Base-by-base conservation (phyloP, 2,329 filamentous ascomycete genomes). In the Lachnellula cervina region DNA sequence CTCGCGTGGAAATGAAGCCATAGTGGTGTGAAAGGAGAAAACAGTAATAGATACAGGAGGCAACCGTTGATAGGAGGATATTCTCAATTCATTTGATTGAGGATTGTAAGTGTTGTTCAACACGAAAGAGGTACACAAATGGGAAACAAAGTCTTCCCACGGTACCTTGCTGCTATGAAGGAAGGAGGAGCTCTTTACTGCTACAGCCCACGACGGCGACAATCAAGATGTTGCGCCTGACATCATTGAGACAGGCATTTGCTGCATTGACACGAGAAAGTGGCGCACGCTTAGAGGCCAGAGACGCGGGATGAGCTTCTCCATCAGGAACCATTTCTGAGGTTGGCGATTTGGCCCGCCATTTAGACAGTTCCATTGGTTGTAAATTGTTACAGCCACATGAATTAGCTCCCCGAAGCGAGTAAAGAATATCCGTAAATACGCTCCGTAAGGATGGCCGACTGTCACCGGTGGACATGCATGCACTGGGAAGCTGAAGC, bases 1-100 rank as follows among this genome's bases (percentile, higher is more conserved):
- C 35, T 57, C 55, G 32, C 55, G 58, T 40, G 44, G 34, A 35
- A 56, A 54, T 13, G 54, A 50, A 28, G 46, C 37, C 55, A 53
- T 53, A 7, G 44, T 49, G 34, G 3, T 17, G 25, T n/a, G 7
- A 2, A 19, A 34, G 32, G 16, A 46, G 16, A 44, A 42, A 21
- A 7, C 5, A 46, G 37, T 13, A 3, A 51, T 49, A 47, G 34
- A 13, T 25, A 32, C 11, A 17, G 4, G 13, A 4, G 2, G 5
- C 17, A 32, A 28, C 14, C 6, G 40, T 43, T 19, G 21, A 46
- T 25, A 16, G 7, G 21, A 46, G 14, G 44, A 16, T 21, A 46
- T 13, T 16, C 44, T 28, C 44, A 34, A 46, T 46, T 28, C 44
- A 46, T 46, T 46, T 46, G 21, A 14, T 32, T 2, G 9, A 23